phyloP scores from a whole-genome alignment of 1,139 yeast genomes.

The Sugiyamaella xylanicola region DNA sequence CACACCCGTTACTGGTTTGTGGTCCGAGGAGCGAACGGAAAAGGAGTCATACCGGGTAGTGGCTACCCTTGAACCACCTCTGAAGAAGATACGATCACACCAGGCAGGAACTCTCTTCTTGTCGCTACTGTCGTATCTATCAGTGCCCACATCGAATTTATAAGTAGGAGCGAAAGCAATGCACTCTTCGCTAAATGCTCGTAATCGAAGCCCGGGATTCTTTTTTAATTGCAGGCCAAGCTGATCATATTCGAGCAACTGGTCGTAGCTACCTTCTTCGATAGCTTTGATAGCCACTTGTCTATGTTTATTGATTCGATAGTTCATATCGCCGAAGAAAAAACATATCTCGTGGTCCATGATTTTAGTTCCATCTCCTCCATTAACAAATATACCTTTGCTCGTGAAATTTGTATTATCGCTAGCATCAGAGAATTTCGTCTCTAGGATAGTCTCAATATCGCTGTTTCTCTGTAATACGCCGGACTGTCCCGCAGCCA shows the following conservation, averaged over 20 bases:
- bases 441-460: conserved; percentile 67
- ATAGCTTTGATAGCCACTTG: conserved; percentile 66
- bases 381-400: conserved; percentile 48
- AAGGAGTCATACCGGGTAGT: conserved; percentile 35
- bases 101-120: conserved; percentile 95
- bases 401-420: conserved; percentile 44
- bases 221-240: conserved; percentile 67
- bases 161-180: conserved; percentile 86
- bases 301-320: conserved; percentile 69
- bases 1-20: conserved; percentile 85
- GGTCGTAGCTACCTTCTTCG: conserved; percentile 52
- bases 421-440: conserved; percentile 54
- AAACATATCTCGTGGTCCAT: conserved; percentile 82
- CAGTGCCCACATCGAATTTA: conserved; percentile 84
- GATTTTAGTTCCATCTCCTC: conserved; percentile 52
- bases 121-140: conserved; percentile 79
- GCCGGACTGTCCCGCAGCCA: conserved; percentile 86
- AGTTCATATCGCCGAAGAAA: conserved; percentile 94
- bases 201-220: conserved; percentile 63
- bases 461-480: conserved; percentile 83
- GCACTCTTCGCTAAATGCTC: conserved; percentile 74
- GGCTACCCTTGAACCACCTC: conserved; percentile 47
- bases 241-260: conserved; percentile 74
- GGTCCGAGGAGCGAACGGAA: conserved; percentile 73
- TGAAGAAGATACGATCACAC: conserved; percentile 86